Evolutionary conservation across 1,284 basidiomycete genomes (phyloP).

Genomic region (Chiua sp.): DNA sequence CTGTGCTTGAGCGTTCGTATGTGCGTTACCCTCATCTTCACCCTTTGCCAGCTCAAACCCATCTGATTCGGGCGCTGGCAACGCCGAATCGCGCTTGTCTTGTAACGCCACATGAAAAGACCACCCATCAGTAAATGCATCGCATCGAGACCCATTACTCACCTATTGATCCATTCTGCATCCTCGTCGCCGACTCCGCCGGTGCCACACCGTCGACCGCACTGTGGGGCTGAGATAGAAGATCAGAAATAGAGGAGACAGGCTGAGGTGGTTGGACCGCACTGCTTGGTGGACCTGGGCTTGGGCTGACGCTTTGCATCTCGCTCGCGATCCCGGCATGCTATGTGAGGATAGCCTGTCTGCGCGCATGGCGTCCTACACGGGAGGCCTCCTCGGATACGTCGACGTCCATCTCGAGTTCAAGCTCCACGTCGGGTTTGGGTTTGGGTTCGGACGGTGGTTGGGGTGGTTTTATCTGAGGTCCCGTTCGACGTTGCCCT

Average conservation of each 20-base stretch:
- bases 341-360: conserved; percentile 87
- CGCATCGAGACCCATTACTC: conserved; percentile 18
- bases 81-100: conserved; percentile 58
- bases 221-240: conserved; percentile 59
- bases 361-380: conserved; percentile 79
- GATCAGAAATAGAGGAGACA: conserved; percentile 63
- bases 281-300: conserved; percentile 69
- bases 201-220: conserved; percentile 36
- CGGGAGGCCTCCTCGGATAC: conserved; percentile 74
- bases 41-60: conserved; percentile 68
- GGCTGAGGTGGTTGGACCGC: conserved; percentile 42
- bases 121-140: conserved; percentile 6
- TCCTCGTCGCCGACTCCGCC: conserved; percentile 12
- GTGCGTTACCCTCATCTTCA: conserved; percentile 52
- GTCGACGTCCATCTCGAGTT: conserved; percentile 63
- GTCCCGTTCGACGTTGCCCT: conserved; percentile 20
- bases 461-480: conserved; percentile 35
- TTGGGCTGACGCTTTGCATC: conserved; percentile 49
- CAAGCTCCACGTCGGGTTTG: conserved; percentile 49
- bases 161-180: conserved; percentile 35
- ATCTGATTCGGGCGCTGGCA: conserved; percentile 53
- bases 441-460: conserved; percentile 32
- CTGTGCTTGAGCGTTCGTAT: conserved; percentile 46
- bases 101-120: neutral
- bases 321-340: conserved; percentile 61